These are phyloP conservation scores for Tolypocladium amazonense DNA, from an alignment of 2,329 filamentous ascomycete species.

Conservation along the genomic window DNA sequence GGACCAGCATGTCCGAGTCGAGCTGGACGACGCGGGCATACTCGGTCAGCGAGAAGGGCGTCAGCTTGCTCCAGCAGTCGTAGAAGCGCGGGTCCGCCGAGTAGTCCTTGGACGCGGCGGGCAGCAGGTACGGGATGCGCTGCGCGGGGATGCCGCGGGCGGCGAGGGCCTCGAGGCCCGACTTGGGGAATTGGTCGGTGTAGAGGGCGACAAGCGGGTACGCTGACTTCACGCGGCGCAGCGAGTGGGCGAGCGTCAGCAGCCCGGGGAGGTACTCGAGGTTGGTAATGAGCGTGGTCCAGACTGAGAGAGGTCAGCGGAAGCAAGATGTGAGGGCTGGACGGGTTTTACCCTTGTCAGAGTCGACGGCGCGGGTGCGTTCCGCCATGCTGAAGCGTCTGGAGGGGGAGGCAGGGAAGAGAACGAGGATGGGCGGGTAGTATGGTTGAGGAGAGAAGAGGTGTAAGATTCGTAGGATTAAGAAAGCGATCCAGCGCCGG, in stretches of 20 bases:
- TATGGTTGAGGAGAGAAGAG: background rate
- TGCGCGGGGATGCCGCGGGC: conserved; percentile 59
- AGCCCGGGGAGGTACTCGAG: conserved; percentile 72
- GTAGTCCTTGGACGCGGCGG: conserved; percentile 55
- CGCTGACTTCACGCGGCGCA: conserved; percentile 51
- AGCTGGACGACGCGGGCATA: conserved; percentile 75
- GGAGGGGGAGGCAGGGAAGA: background rate
- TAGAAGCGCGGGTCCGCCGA: conserved; percentile 73
- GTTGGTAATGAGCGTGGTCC: conserved; percentile 83
- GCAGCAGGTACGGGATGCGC: conserved; percentile 62
- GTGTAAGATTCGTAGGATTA: no score
- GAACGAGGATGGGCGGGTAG: background rate
- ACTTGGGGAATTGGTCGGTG: conserved; percentile 61
- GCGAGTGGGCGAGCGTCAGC: conserved; percentile 68
- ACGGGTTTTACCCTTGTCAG: conserved; percentile 22
- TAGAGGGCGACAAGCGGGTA: conserved; percentile 79
- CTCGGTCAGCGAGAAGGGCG: conserved; percentile 64
- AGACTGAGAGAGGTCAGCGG: conserved; percentile 37
- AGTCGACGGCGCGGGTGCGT: conserved; percentile 23
- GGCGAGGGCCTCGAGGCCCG: conserved; percentile 59
- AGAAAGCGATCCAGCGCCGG: background rate
- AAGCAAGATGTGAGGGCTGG: background rate
- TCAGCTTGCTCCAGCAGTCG: conserved; percentile 83
- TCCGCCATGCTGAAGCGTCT: conserved; percentile 9
- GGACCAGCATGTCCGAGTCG: conserved; percentile 79